phyloP scores from a whole-genome alignment of 768 basidiomycete genomes.

The Amanita fuliginea region DNA sequence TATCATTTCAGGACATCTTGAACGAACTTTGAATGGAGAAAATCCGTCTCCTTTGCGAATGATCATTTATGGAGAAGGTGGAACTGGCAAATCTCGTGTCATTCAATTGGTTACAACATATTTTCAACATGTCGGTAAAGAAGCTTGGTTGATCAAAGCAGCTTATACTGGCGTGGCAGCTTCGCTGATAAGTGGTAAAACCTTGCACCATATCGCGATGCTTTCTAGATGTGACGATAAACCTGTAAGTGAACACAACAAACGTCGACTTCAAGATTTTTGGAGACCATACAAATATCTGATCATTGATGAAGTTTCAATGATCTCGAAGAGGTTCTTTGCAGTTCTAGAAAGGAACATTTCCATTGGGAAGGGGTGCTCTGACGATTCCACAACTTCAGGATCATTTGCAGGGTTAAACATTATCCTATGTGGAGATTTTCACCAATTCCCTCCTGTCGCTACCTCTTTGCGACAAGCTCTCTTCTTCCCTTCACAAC shows the following conservation, averaged over 20 bases:
- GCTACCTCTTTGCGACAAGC: neutral
- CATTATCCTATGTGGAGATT: neutral
- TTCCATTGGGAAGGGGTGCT: neutral
- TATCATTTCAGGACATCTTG: too few species aligned
- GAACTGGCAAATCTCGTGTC: slow-evolving; percentile 19
- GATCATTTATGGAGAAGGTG: slow-evolving; percentile 17
- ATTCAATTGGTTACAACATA: slow-evolving; percentile 13
- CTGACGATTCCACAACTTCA: neutral
- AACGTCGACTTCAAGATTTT: neutral
- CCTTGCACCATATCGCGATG: neutral
- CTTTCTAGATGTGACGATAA: neutral
- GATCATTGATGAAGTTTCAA: slow-evolving; percentile 21
- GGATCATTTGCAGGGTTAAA: neutral
- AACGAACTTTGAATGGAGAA: neutral
- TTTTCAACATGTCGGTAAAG: slow-evolving; percentile 4
- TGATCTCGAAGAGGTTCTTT: slow-evolving; percentile 14
- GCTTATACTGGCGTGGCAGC: neutral
- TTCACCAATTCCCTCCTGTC: neutral
- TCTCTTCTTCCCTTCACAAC: too few species aligned
- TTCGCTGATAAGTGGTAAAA: neutral
- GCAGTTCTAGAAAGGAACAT: slow-evolving; percentile 6
- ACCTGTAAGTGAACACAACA: neutral
- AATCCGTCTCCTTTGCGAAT: slow-evolving; percentile 10
- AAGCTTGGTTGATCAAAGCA: neutral
- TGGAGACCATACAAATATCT: slow-evolving; percentile 14